Base-by-base conservation (phyloP, 805 yeast genomes). In the Wickerhamomyces canadensis region DNA sequence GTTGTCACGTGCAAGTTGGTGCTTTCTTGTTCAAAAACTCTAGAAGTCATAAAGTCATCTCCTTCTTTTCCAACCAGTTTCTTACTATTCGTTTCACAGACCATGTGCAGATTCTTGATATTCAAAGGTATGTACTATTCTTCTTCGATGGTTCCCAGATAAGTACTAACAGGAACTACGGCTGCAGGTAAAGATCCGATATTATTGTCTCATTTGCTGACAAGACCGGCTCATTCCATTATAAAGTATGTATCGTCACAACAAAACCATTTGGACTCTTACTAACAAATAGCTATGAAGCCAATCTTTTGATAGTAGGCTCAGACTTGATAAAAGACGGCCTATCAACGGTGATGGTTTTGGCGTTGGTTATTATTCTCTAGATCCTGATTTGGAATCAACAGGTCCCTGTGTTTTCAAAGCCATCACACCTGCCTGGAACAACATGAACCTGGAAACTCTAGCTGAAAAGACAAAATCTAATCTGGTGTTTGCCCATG, bases 321-420 rank as follows among this genome's bases (percentile, higher is more conserved):
- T 93, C 27, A 70, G 98, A 38, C 68, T 93, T 14, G 98, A 93
- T 54, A 80, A 78, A 51, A 61, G 94, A 47, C 76, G 95, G 36
- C 98, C 98, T 2, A 86, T 93, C 49, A 93, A 93, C 58, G 98
- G 98, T 29, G 98, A 93, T 60, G 98, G 98, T 1, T 93, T 93
- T 60, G 98, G 98, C 2, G 91, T 93, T 17, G 98, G 98, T 1
- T 93, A 93, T 62, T 93, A 93, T 55, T 70, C 79, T 4, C 51
- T 65, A n/a, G 83, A 76, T 31, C 63, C 63, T 9, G 80, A 76
- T 33, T 60, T 74, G 15, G 75, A 72, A 27, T 75, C 77, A 30
- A 16, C 14, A 5, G 84, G 87, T 2, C 98, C 98, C 19, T 93
- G 98, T 60, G 73, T 88, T 3, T 93, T 85, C 65, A 80, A 87